Conservation (phyloP, 768 basidiomycete genomes). For the Filobasidium wieringae region DNA sequence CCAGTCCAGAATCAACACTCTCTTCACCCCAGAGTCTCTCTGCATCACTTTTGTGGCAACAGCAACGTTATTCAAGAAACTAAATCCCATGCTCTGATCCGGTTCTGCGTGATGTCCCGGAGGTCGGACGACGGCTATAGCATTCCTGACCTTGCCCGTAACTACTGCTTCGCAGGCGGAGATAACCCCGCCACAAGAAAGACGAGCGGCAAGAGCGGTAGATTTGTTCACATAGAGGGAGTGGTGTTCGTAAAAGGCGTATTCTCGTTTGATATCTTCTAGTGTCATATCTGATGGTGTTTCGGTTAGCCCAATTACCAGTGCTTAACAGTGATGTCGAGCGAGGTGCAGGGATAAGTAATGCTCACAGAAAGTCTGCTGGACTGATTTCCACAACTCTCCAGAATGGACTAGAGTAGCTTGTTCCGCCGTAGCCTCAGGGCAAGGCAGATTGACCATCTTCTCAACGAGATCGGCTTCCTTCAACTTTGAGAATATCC, state of each 20-base stretch:
- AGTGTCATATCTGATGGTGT: conserved; percentile 46
- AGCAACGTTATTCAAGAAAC: conserved; percentile 97
- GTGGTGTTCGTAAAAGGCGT: conserved; percentile 73
- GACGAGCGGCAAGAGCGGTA: conserved; percentile 69
- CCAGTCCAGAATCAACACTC: conserved; percentile 90
- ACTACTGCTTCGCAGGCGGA: conserved; percentile 81
- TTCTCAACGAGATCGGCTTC: conserved; percentile 50
- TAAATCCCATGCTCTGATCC: conserved; percentile 97
- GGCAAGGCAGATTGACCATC: conserved; percentile 67
- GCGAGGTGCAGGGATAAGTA: conserved; percentile 4
- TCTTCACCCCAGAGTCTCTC: conserved; percentile 56
- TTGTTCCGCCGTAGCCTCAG: conserved; percentile 63
- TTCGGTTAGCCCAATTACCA: too few relatives aligned
- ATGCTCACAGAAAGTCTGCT: conserved; percentile 64
- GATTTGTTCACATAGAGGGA: conserved; percentile 83
- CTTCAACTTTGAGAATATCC: conserved; percentile 59
- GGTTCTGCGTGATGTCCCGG: conserved; percentile 98
- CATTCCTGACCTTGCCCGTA: conserved; percentile 62
- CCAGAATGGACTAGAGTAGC: conserved; percentile 79
- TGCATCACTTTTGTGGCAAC: conserved; percentile 78
- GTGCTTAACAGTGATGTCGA: too few relatives aligned
- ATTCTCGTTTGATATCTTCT: conserved; percentile 63
- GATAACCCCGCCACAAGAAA: conserved; percentile 91
- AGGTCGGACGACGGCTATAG: conserved; percentile 89
- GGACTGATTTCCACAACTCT: conserved; percentile 83